These are phyloP conservation scores for Suhomyces sp. DNA, from an alignment of 805 yeast genomes.

Conservation along the genomic window DNA sequence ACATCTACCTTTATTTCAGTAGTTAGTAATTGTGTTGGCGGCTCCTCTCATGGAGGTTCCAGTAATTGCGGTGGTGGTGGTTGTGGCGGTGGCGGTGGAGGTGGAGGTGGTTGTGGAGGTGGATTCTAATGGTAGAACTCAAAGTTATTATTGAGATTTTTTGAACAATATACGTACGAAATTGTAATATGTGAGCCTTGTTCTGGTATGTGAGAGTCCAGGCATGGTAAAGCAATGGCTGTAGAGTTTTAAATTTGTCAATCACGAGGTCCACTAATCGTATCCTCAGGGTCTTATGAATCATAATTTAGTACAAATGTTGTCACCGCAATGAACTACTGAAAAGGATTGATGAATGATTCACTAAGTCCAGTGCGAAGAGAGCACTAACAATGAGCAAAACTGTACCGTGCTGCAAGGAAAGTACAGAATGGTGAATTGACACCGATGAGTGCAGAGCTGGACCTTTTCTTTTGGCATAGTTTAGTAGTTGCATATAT, in stretches of 20 bases:
- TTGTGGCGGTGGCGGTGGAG: constrained; percentile 1
- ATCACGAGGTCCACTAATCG: not conserved
- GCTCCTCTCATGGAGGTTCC: too few species aligned
- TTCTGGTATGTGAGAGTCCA: too few species aligned
- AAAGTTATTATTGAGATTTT: not conserved
- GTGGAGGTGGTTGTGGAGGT: constrained; percentile 9
- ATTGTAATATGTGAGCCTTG: not conserved
- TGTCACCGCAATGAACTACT: too few species aligned
- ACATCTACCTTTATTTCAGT: too few species aligned
- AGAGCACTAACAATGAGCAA: not conserved
- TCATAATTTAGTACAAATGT: too few species aligned
- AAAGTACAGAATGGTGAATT: too few species aligned
- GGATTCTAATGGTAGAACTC: constrained; percentile 5
- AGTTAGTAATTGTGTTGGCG: too few species aligned
- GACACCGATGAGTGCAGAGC: not conserved
- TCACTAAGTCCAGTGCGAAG: too few species aligned
- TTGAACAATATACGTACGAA: not conserved
- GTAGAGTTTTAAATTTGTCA: not conserved
- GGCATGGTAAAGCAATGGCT: too few species aligned
- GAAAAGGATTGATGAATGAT: too few species aligned
- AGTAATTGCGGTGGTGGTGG: not conserved
- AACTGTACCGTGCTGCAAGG: not conserved
- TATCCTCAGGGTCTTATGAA: too few species aligned
- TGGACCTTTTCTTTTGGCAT: not conserved
- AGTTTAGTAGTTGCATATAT: not conserved